phyloP scores from a whole-genome alignment of 2,329 filamentous ascomycete genomes.

The Didymella exigua region DNA sequence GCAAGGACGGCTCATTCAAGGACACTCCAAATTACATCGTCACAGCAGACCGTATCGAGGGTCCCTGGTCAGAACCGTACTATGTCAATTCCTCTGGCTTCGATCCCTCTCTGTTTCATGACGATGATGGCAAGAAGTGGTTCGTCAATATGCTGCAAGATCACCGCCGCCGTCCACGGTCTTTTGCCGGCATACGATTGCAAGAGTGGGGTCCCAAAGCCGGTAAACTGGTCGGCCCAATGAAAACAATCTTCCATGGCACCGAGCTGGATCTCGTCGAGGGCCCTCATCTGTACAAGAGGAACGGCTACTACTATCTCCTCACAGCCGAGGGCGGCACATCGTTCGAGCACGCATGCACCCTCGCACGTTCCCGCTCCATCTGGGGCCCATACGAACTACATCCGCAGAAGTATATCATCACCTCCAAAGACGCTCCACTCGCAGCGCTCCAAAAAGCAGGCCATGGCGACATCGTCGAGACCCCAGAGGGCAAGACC shows the following conservation, averaged over 20 bases:
- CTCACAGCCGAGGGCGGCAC: slow-evolving; percentile 50
- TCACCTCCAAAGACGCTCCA: slow-evolving; percentile 48
- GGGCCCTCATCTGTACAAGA: slow-evolving; percentile 46
- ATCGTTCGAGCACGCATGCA: slow-evolving; percentile 48
- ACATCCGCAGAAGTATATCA: slow-evolving; percentile 50
- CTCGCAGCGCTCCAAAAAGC: slow-evolving; percentile 41
- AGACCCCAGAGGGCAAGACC: slow-evolving; percentile 41
- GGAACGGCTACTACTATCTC: slow-evolving; percentile 46
- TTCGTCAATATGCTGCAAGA: slow-evolving; percentile 48
- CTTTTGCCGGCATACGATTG: slow-evolving; percentile 63
- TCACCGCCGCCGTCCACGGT: slow-evolving; percentile 39
- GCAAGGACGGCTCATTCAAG: slow-evolving; percentile 70
- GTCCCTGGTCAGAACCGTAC: slow-evolving; percentile 66
- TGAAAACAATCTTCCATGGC: slow-evolving; percentile 59
- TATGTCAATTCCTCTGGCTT: slow-evolving; percentile 67
- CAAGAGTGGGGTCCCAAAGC: slow-evolving; percentile 62
- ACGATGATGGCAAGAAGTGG: slow-evolving; percentile 46
- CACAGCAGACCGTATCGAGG: slow-evolving; percentile 56
- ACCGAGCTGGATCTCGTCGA: slow-evolving; percentile 57
- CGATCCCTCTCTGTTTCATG: slow-evolving; percentile 56
- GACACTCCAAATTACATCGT: slow-evolving; percentile 70
- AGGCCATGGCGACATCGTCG: slow-evolving; percentile 47
- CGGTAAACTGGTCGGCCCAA: slow-evolving; percentile 60
- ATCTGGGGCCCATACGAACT: slow-evolving; percentile 52
- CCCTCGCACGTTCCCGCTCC: slow-evolving; percentile 47